Evolutionary conservation across 2,329 filamentous ascomycete genomes (phyloP).

Genomic region (Rachicladosporium sp.): DNA sequence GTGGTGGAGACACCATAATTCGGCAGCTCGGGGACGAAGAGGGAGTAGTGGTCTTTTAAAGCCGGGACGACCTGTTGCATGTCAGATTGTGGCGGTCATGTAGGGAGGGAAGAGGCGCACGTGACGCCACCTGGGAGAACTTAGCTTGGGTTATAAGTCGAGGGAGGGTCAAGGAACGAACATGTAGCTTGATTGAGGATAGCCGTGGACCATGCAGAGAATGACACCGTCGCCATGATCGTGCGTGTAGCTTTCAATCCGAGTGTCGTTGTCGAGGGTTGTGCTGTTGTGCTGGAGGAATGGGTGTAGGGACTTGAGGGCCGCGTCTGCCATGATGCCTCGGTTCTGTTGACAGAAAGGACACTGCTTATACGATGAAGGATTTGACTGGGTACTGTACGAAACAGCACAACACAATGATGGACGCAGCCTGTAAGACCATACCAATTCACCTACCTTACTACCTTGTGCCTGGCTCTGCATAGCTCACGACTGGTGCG

Average conservation of each 20-base stretch:
- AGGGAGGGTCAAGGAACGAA: conserved; percentile 3
- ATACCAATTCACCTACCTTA: too few species aligned
- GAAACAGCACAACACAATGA: too few species aligned
- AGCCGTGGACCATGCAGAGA: conserved; percentile 34
- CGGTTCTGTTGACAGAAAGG: too few species aligned
- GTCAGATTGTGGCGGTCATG: too few species aligned
- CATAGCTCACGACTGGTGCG: too few species aligned
- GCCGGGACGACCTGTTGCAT: conserved; percentile 21
- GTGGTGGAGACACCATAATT: conserved; percentile 35
- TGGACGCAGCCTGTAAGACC: too few species aligned
- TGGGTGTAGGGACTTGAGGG: conserved; percentile 17
- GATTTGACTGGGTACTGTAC: too few species aligned
- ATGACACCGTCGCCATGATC: conserved; percentile 24
- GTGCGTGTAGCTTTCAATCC: conserved; percentile 21
- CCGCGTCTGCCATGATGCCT: conserved; percentile 14
- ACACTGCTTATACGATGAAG: too few species aligned
- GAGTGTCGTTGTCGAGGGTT: conserved; percentile 2
- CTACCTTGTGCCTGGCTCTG: too few species aligned
- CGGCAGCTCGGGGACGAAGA: conserved; percentile 37
- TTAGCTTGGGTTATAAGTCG: conserved; percentile 2
- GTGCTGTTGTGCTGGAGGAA: conserved; percentile 19
- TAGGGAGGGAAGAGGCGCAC: conserved; percentile 1
- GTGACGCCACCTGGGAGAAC: conserved; percentile 15
- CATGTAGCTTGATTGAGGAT: conserved; percentile 31
- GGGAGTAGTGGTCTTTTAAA: conserved; percentile 28